Conservation (phyloP, 495 filamentous ascomycete species). For the Poronia punctata region DNA sequence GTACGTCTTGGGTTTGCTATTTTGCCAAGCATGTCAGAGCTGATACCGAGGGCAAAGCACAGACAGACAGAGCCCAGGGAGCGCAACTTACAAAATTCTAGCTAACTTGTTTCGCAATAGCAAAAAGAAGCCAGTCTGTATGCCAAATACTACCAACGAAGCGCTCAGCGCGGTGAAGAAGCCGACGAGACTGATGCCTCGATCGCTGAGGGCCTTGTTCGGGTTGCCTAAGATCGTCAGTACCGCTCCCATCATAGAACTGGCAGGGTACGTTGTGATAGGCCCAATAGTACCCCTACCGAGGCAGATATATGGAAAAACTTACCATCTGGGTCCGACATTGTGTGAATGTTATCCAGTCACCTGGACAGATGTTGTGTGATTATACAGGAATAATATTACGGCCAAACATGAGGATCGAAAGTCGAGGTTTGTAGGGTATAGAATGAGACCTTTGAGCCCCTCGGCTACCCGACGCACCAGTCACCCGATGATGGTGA, state of each 20-base stretch:
- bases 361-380: neutral
- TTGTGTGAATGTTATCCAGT: slow-evolving; percentile 4
- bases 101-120: slow-evolving; percentile 69
- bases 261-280: too few relatives aligned
- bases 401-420: too few relatives aligned
- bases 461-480: too few relatives aligned
- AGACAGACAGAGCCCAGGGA: neutral
- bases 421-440: too few relatives aligned
- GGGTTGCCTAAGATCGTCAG: slow-evolving; percentile 4
- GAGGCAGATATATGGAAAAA: slow-evolving; percentile 1
- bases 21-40: slow-evolving; percentile 7
- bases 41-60: neutral
- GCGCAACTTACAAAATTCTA: slow-evolving; percentile 70
- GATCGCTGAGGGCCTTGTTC: slow-evolving; percentile 31
- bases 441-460: too few relatives aligned
- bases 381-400: neutral
- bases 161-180: slow-evolving; percentile 72
- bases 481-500: neutral
- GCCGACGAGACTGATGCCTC: slow-evolving; percentile 51
- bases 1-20: slow-evolving; percentile 79
- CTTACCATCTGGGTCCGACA: slow-evolving; percentile 19
- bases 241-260: too few relatives aligned
- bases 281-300: too few relatives aligned
- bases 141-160: slow-evolving; percentile 66
- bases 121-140: slow-evolving; percentile 70